Evolutionary conservation across 2,329 filamentous ascomycete genomes (phyloP).

Genomic region (Alternaria incomplexa): DNA sequence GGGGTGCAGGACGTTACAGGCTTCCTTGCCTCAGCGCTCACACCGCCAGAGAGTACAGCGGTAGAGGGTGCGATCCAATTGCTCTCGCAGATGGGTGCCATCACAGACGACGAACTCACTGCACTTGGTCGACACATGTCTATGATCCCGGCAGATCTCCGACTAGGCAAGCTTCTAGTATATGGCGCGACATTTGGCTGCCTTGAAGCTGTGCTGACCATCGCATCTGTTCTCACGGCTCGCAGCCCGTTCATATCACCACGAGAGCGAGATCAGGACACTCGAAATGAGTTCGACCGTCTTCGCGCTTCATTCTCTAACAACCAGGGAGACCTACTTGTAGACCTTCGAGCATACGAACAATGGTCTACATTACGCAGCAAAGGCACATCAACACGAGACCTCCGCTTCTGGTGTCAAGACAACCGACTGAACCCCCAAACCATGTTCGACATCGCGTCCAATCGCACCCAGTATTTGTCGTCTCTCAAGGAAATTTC

Average conservation of each 20-base stretch:
- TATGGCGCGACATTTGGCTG: slow-evolving; percentile 94
- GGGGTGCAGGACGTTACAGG: slow-evolving; percentile 79
- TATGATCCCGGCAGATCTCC: slow-evolving; percentile 90
- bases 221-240: slow-evolving; percentile 90
- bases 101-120: slow-evolving; percentile 85
- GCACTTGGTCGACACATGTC: slow-evolving; percentile 92
- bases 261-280: slow-evolving; percentile 80
- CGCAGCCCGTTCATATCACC: slow-evolving; percentile 87
- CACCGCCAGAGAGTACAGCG: slow-evolving; percentile 82
- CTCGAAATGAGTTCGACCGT: slow-evolving; percentile 79
- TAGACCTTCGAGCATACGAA: slow-evolving; percentile 83
- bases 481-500: slow-evolving; percentile 85
- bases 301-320: slow-evolving; percentile 75
- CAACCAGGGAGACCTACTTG: slow-evolving; percentile 85
- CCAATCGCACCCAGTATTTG: slow-evolving; percentile 85
- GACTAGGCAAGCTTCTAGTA: slow-evolving; percentile 93
- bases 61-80: slow-evolving; percentile 84
- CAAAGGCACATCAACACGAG: slow-evolving; percentile 62
- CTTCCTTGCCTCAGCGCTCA: slow-evolving; percentile 86
- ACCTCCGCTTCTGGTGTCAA: slow-evolving; percentile 78
- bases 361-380: slow-evolving; percentile 75
- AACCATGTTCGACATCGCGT: slow-evolving; percentile 85
- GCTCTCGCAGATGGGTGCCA: slow-evolving; percentile 82
- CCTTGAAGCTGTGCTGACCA: slow-evolving; percentile 84
- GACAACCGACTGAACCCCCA: slow-evolving; percentile 84